Base-by-base conservation (phyloP, 768 basidiomycete species). In the Russula virescens region DNA sequence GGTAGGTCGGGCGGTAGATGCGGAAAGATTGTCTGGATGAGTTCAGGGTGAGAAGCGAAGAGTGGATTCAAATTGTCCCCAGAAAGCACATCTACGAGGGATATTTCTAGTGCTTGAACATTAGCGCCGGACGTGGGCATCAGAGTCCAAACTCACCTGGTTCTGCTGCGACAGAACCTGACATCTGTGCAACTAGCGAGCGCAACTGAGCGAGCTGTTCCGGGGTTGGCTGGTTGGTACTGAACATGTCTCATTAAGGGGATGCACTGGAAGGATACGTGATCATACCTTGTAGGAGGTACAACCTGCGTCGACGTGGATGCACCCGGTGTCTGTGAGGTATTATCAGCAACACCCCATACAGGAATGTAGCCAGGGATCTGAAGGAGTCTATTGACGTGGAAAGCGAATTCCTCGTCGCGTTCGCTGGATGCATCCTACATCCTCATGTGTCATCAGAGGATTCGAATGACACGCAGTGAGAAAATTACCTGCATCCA, bases 1-100 rank as follows among this genome's bases (percentile, higher is more conserved):
- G 87, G 86, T 10, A 92, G 78, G 73, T 89, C 89, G 8, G 89
- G 78, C 1, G 94, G 93, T 25, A 96, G 82, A 68, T 92, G 85
- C 3, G 93, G 90, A 71, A 89, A 89, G 63, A 95, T 77, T 2
- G 87, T 73, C 4, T 81, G 74, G 54, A 90, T 78, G 46, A 95
- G 78, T 49, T 83, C 81, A 0, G 90, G 90, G 69, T 87, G 85
- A 38, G 79, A 78, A 9, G 77, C 74, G 73, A 95, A 88, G 10
- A 97, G 77, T 8, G 89, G 86, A 14, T 79, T 75, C 58, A 95
- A 78, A 73, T 88, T 87, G 48, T 85, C 74, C 7, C 88, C 82
- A 40, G 91, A 87, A 64, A 93, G 79, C 68, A 94, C 80, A 73
- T 95, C 87, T 46, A 82, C 79, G 63, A 94, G 78, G 57, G 89